Base-by-base conservation (phyloP, 345 rosid species). In the Camelina neglecta region DNA sequence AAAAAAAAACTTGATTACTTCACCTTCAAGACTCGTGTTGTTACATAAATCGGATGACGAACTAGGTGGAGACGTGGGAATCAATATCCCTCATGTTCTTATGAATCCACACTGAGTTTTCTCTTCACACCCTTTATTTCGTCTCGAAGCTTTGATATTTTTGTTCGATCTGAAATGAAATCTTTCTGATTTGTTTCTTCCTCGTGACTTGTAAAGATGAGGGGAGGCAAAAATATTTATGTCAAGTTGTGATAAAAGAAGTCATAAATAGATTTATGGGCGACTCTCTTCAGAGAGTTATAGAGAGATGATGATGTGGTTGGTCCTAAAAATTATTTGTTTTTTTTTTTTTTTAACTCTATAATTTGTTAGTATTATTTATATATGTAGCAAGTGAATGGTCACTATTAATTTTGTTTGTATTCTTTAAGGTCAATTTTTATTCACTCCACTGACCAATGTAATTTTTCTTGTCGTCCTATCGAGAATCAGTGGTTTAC, bases 301-400 rank as follows among this genome's bases (percentile, higher is more conserved):
- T 49, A 67, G 54, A 67, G 73, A 75, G 15, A 41, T 35, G 42
- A 63, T 63, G 60, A 70, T 54, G 70, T 76, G 71, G 75, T 63
- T 70, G 75, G 73, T 63, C 80, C 45, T 16, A 39, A 0, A 69
- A 69, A 20, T 51, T 68, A 7, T n/a, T n/a, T n/a, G n/a, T 67
- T 60, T 75, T 4, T 26, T 26, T 26, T 26, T 26, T 26, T 29
- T 29, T 29, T 29, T 4, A 29, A 29, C 31, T 29, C 31, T 29
- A 33, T 20, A 20, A 20, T 9, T 4, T 36, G 6, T 60, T 75
- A 31, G 60, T 35, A 50, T 58, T n/a, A 41, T 54, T 67, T 55
- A 68, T 75, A 67, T 48, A 18, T 67, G 50, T 44, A 69, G 79
- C 49, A 69, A 69, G 80, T 69, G 58, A 76, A 55, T 68, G 55